Evolutionary conservation across 1,284 basidiomycete genomes (phyloP), one percentile per base, ranked within the genome.

Genomic region (Puccinia polysora): DNA sequence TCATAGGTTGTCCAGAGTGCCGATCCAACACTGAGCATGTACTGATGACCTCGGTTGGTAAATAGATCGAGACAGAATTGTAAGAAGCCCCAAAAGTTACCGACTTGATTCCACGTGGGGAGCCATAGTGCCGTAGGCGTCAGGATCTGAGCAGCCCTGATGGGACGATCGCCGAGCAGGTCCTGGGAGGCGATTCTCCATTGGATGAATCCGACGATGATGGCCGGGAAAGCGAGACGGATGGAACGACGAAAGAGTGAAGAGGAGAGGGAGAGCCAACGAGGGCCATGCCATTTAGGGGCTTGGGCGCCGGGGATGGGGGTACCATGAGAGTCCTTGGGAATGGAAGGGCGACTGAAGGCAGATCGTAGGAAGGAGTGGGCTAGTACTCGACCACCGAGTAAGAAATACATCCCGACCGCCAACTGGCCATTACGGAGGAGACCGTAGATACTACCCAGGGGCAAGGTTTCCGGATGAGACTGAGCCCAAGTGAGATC

Each of bases 1-100:
- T 81, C 79, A 74, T 80, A 80, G 3, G 80, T 81, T 15, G 81
- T 78, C 80, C 81, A 81, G 4, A 81, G 76, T 60, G 80, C 80
- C 50, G 79, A 80, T n/a, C 79, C 79, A 55, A 78, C 76, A 60
- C 76, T 76, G 64, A 81, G 78, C 78, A 81, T 81, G 75, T 80
- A 79, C 73, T 79, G 76, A 69, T 81, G 80, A 74, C 81, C 80
- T 15, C 74, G 68, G 74, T 81, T 80, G 40, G 80, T 81, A 64
- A 80, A 79, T 62, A 81, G 73, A 70, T 80, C 78, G 52, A 81
- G 77, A 63, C 76, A 73, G 74, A 79, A 80, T 60, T 77, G 78
- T 30, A 81, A 74, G 73, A 81, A 79, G 7, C 80, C 80, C 38
- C 77, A 75, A 53, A 81, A 76, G 75, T 77, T 76, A 73, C 80